Base-by-base conservation (phyloP, 2,329 filamentous ascomycete genomes). In the Tolypocladium sp. region DNA sequence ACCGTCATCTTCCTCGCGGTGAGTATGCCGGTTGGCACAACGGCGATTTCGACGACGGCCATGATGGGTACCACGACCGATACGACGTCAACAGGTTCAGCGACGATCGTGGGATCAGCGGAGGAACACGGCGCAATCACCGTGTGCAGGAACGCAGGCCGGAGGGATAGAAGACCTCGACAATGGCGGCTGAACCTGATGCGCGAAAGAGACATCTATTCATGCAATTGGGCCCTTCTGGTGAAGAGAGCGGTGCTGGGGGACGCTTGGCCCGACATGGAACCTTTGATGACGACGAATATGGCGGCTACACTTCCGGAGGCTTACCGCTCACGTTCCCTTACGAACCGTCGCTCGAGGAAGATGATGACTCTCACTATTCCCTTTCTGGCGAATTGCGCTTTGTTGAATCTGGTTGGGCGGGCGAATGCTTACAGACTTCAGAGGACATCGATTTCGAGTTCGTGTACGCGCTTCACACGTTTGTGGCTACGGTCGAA, bases 391-490 rank as follows among this genome's bases (percentile, higher is more conserved):
- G 79, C 72, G 80, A 89, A 69, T 71, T 81, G 61, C 80, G 80
- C 75, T 89, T 84, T 74, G 74, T 89, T 79, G 85, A 90, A 72
- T 86, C 83, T 66, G 87, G 86, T 61, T 92, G 87, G 87, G 86
- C 82, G 73, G 82, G 82, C 77, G 84, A 90, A 79, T 88, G 87
- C 91, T 96, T 92, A 96, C 89, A 85, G 82, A 82, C 88, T 75
- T 74, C 80, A 97, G 94, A 99, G 84, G 94, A 99, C 70, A 99
- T 99, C 76, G 94, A 99, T 81, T 97, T 99, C 79, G 93, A 97
- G 73, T 97, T 97, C 76, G 94, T 99, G 62, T 99, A 99, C 77
- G 94, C 94, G 35, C 81, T 99, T 60, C 94, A 97, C 73, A 99
- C 93, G 2, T 99, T 99, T 70, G 90, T 97, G 64, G 94, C 94